Percentiles rank a stretch among this genome's conserved stretches.
phyloP scores from a whole-genome alignment of 805 yeast species.

The Hanseniaspora guilliermondii region DNA sequence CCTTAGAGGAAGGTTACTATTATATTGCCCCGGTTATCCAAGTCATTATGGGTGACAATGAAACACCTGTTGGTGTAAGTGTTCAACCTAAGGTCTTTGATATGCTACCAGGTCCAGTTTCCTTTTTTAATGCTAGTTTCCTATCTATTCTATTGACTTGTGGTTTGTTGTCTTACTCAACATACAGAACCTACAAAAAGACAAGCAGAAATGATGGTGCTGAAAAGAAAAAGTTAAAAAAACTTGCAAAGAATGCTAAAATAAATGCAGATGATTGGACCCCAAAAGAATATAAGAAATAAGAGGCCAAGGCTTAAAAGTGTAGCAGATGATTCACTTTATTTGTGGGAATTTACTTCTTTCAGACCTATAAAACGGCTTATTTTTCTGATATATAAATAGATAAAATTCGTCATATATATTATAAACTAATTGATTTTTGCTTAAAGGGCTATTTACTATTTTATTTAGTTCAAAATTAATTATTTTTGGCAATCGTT shows the following conservation, averaged over 20 bases:
- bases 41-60: slow-evolving; percentile 27
- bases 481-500: not conserved
- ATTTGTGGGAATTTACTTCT: no score
- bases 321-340: no score
- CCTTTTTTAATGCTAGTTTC: slow-evolving; percentile 62
- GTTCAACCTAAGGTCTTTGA: slow-evolving; percentile 45
- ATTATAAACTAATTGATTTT: no score
- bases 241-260: slow-evolving; percentile 14
- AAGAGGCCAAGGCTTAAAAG: not conserved
- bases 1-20: slow-evolving; percentile 45
- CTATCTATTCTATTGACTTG: slow-evolving; percentile 48
- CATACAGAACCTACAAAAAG: slow-evolving; percentile 32
- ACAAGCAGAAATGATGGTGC: not conserved
- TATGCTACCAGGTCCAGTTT: slow-evolving; percentile 53
- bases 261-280: slow-evolving; percentile 21
- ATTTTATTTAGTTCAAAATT: no score
- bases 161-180: slow-evolving; percentile 35
- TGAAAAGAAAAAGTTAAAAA: slow-evolving; percentile 28
- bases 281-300: slow-evolving; percentile 17
- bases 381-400: no score
- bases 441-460: no score
- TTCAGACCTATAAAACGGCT: no score
- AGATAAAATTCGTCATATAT: no score
- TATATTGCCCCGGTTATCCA: slow-evolving; percentile 48
- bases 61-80: slow-evolving; percentile 38